Percentiles rank a stretch among this genome's conserved stretches.
Evolutionary conservation across 2,329 filamentous ascomycete species (phyloP).

Genomic region (Lanzia echinophila): DNA sequence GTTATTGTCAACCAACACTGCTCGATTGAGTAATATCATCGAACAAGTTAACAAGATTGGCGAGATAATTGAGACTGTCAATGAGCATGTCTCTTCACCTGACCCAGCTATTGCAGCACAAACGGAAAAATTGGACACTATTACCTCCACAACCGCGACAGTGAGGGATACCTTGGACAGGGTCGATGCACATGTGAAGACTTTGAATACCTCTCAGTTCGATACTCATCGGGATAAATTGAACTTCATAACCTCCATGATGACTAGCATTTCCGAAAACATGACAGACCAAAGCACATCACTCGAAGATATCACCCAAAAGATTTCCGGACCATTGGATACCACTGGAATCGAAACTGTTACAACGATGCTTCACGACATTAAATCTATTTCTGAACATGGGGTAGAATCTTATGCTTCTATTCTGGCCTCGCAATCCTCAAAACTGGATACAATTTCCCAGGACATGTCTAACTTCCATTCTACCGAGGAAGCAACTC

Average conservation of each 20-base stretch:
- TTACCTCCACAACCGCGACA: constrained; percentile 11
- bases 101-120: constrained; percentile 3
- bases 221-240: constrained; percentile 8
- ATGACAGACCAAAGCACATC: constrained; percentile 10
- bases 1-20: constrained; percentile 15
- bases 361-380: constrained; percentile 1
- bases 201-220: constrained; percentile 9
- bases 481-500: constrained; percentile 1
- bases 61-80: constrained; percentile 13
- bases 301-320: constrained; percentile 7
- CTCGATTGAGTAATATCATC: constrained; percentile 15
- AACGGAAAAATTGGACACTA: constrained; percentile 13
- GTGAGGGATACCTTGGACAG: constrained; percentile 14
- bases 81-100: constrained; percentile 10
- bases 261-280: constrained; percentile 8
- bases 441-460: constrained; percentile 9
- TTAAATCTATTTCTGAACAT: neutral
- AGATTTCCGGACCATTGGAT: constrained; percentile 8
- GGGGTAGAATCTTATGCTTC: constrained; percentile 1
- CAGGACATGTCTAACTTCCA: constrained; percentile 4
- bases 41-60: constrained; percentile 15
- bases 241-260: constrained; percentile 10
- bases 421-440: neutral
- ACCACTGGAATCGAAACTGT: constrained; percentile 9
- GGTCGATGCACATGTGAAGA: constrained; percentile 5